These are phyloP conservation scores for Clonostachys solani DNA, from an alignment of 2,329 filamentous ascomycete species.

Conservation along the genomic window DNA sequence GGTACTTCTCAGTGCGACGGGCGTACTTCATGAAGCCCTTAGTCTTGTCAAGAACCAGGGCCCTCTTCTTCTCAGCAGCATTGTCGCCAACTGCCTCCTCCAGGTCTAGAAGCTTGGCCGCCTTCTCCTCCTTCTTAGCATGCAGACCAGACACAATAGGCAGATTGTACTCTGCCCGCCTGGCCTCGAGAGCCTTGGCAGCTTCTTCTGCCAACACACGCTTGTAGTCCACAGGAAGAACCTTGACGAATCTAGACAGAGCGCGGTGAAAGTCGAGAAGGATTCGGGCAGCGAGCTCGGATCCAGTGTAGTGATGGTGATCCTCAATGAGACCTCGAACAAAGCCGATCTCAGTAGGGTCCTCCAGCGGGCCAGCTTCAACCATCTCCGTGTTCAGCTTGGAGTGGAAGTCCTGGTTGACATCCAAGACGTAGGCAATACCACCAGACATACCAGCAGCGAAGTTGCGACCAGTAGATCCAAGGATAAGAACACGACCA, in stretches of 20 bases:
- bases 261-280: conserved; percentile 94
- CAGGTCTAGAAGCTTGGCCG: conserved; percentile 72
- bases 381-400: conserved; percentile 99
- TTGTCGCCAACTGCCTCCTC: conserved; percentile 86
- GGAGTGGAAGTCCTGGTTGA: conserved; percentile 81
- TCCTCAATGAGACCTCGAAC: conserved; percentile 91
- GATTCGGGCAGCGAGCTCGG: conserved; percentile 87
- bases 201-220: conserved; percentile 83
- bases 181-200: conserved; percentile 78
- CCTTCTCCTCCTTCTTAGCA: conserved; percentile 62
- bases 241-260: conserved; percentile 86
- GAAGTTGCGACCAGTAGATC: conserved; percentile 91
- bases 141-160: conserved; percentile 67
- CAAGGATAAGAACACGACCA: conserved; percentile 82
- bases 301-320: conserved; percentile 96
- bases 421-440: conserved; percentile 91
- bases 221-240: conserved; percentile 94
- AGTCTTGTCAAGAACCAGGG: conserved; percentile 95
- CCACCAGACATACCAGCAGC: conserved; percentile 98
- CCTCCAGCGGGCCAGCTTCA: conserved; percentile 78
- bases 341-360: conserved; percentile 84
- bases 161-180: conserved; percentile 78
- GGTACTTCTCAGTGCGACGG: conserved; percentile 89
- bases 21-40: conserved; percentile 97
- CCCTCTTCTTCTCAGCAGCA: conserved; percentile 83